Base-by-base conservation (phyloP, 2,329 filamentous ascomycete species). In the Alternaria panax region DNA sequence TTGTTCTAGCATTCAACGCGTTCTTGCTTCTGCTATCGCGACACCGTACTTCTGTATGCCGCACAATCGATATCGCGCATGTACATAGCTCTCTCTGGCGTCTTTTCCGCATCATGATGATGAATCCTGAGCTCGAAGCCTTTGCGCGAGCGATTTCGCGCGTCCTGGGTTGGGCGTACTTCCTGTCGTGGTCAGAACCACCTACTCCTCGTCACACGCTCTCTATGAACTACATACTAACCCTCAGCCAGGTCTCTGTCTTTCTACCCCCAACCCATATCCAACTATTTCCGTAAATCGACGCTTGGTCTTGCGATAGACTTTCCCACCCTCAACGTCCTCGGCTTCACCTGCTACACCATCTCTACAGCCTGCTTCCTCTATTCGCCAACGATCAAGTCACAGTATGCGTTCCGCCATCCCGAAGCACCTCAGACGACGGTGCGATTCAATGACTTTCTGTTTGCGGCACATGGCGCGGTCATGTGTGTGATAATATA, bases 221-320 rank as follows among this genome's bases (percentile, higher is more conserved):
- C 50, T 27, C 50, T 18, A 12, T 24, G 7, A 30, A 22, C 9
- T 18, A 12, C n/a, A 28, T 2, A 18, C 57, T 59, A 30, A 62
- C 38, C 22, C 27, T 28, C 47, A 24, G 2, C 41, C 57, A 76
- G 94, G 94, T 94, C 91, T 12, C 80, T 89, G 16, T 96, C 92
- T 16, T 98, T 97, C 81, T 98, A 98, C 77, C 93, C 94, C 1
- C 95, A 98, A 76, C 88, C 91, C 7, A 80, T 96, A 61, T 85
- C 92, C 63, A 98, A 97, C 83, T 90, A 85, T 76, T 83, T 83
- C 28, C 89, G 92, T 54, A 87, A 87, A 57, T 91, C 92, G 8
- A 97, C 93, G 5, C 85, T 87, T 20, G 95, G 95, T 40, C 89
- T 94, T 5, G 92, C 92, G 0, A 89, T 96, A 65, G 93, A 97